phyloP scores from a whole-genome alignment of 768 basidiomycete species.

The Leccinum subgranulosum region DNA sequence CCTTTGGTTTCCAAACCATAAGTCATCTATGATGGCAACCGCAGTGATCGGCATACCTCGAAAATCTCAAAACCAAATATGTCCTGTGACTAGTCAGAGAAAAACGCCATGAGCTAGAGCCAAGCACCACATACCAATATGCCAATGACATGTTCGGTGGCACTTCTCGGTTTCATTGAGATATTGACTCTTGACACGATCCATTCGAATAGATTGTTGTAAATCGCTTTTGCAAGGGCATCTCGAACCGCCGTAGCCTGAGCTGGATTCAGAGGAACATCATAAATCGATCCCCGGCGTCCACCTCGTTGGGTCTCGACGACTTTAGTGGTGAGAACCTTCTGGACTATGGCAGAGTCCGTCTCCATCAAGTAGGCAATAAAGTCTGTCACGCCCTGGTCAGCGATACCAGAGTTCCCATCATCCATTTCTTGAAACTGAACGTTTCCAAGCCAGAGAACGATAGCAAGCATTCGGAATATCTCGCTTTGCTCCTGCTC shows the following conservation, averaged over 20 bases:
- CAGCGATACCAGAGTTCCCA: conserved; percentile 78
- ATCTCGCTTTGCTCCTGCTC: conserved; percentile 87
- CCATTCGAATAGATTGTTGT: conserved; percentile 99
- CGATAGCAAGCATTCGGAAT: conserved; percentile 84
- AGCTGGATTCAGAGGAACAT: conserved; percentile 90
- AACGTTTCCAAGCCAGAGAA: conserved; percentile 97
- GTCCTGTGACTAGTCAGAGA: conserved; percentile 48
- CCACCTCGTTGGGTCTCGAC: conserved; percentile 95
- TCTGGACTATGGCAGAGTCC: conserved; percentile 75
- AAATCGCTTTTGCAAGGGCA: conserved; percentile 92
- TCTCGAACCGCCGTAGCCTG: conserved; percentile 89
- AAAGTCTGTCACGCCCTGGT: conserved; percentile 91
- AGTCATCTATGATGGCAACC: conserved; percentile 1
- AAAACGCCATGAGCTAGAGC: not conserved
- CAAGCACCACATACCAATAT: conserved; percentile 61
- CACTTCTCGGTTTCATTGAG: conserved; percentile 87
- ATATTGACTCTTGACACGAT: conserved; percentile 95
- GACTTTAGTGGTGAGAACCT: conserved; percentile 78
- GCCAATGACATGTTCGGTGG: conserved; percentile 81
- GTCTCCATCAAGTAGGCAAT: conserved; percentile 92
- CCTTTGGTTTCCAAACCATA: conserved; percentile 44
- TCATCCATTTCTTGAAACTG: conserved; percentile 87
- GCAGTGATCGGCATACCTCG: conserved; percentile 48
- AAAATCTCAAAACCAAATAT: conserved; percentile 99
- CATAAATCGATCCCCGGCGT: conserved; percentile 91